These are phyloP conservation scores for Mycena amicta DNA, from an alignment of 768 basidiomycete genomes.

Conservation along the genomic window DNA sequence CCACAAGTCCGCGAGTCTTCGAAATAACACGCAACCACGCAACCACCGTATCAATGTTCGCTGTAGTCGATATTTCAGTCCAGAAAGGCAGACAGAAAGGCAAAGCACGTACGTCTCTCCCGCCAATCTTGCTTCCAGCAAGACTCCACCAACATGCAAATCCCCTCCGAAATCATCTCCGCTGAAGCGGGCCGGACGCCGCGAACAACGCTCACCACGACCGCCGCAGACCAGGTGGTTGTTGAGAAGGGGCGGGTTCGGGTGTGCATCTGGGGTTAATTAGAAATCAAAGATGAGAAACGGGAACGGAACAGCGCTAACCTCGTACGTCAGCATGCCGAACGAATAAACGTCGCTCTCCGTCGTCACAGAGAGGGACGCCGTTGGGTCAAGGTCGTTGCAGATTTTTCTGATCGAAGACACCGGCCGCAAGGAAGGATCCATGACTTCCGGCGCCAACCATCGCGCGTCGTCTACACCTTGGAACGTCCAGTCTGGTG, in stretches of 20 bases:
- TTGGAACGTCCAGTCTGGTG: slow-evolving; percentile 29
- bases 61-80: background rate
- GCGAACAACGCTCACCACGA: slow-evolving; percentile 9
- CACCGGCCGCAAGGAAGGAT: slow-evolving; percentile 3
- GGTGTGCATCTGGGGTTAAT: slow-evolving; percentile 9
- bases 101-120: slow-evolving; percentile 6
- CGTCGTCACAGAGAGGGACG: slow-evolving; percentile 4
- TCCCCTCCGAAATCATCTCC: slow-evolving; percentile 5
- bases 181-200: background rate
- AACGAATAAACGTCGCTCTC: slow-evolving; percentile 36
- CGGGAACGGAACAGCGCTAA: background rate
- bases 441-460: slow-evolving; percentile 34
- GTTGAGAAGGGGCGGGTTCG: slow-evolving; percentile 12
- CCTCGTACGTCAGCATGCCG: slow-evolving; percentile 35
- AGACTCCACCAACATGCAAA: slow-evolving; percentile 6
- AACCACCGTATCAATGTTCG: background rate
- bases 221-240: slow-evolving; percentile 5
- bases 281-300: background rate
- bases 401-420: background rate
- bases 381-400: background rate
- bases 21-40: slow-evolving; percentile 6
- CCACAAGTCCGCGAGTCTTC: no score
- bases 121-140: slow-evolving; percentile 17
- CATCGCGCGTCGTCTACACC: slow-evolving; percentile 29
- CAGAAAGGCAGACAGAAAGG: background rate